A percentile compares a stretch with the other conserved stretches of the same genome.
Evolutionary conservation across 495 filamentous ascomycete genomes (phyloP).

Genomic region (Annulohypoxylon maeteangense): DNA sequence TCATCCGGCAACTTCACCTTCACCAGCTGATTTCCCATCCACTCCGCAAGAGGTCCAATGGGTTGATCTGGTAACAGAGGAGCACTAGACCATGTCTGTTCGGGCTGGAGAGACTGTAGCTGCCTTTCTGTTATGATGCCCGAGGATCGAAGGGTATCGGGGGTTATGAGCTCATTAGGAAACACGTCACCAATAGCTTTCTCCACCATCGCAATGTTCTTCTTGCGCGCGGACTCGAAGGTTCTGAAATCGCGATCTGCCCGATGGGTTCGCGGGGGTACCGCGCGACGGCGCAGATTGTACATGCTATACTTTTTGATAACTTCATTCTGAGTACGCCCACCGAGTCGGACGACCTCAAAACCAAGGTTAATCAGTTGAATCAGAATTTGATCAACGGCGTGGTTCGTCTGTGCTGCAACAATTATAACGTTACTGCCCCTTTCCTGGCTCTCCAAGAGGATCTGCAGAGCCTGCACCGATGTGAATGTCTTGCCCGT

Average conservation of each 20-base stretch:
- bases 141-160: constrained; percentile 57
- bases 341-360: constrained; percentile 81
- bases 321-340: constrained; percentile 70
- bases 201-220: constrained; percentile 52
- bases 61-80: constrained; percentile 42
- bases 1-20: constrained; percentile 41
- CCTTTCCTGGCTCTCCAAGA: constrained; percentile 69
- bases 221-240: constrained; percentile 41
- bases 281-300: constrained; percentile 60
- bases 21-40: constrained; percentile 66
- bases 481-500: constrained; percentile 90
- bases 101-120: constrained; percentile 63
- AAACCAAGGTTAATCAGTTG: constrained; percentile 72
- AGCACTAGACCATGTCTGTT: constrained; percentile 64
- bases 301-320: constrained; percentile 74
- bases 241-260: constrained; percentile 38
- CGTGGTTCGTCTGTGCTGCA: constrained; percentile 92
- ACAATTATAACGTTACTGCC: constrained; percentile 68
- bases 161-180: constrained; percentile 59
- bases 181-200: constrained; percentile 62
- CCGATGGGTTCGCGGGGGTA: not conserved
- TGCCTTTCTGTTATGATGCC: constrained; percentile 71
- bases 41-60: constrained; percentile 64
- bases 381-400: constrained; percentile 83
- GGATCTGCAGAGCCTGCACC: constrained; percentile 72